phyloP scores from a whole-genome alignment of 345 rosid species.

The Murraya koenigii region DNA sequence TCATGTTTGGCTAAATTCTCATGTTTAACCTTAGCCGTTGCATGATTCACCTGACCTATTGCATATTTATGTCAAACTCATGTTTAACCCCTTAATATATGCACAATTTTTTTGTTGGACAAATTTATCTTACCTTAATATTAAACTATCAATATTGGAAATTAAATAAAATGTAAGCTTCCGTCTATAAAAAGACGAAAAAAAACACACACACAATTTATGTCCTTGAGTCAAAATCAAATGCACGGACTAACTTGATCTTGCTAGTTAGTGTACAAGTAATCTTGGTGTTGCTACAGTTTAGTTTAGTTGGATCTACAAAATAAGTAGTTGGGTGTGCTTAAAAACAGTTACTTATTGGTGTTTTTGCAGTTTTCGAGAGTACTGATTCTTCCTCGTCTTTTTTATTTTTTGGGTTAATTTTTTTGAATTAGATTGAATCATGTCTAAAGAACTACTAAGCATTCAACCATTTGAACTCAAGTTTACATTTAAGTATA shows the following conservation, averaged over 20 bases:
- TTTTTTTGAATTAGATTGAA: constrained; percentile 8
- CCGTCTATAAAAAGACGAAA: too few relatives aligned
- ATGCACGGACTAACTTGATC: background rate
- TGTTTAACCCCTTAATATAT: too few relatives aligned
- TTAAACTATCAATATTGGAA: too few relatives aligned
- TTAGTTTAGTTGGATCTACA: background rate
- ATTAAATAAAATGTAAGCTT: too few relatives aligned
- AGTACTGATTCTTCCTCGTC: background rate
- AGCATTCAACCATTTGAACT: constrained; percentile 45
- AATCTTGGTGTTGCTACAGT: background rate
- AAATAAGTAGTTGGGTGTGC: background rate
- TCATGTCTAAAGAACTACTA: constrained; percentile 42
- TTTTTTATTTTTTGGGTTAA: background rate
- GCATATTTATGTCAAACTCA: too few relatives aligned
- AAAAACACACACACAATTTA: too few relatives aligned
- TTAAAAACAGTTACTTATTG: background rate
- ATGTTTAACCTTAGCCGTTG: too few relatives aligned
- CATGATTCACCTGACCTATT: too few relatives aligned
- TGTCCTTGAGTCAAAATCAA: background rate
- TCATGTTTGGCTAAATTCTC: too few relatives aligned
- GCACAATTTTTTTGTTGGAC: too few relatives aligned
- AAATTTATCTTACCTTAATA: too few relatives aligned
- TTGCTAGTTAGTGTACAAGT: background rate
- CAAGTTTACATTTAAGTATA: constrained; percentile 37
- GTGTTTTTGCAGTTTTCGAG: background rate